A percentile compares a stretch with the other conserved stretches of the same genome.
Conservation (phyloP, 2,329 filamentous ascomycete species). For the Nemania sp. region DNA sequence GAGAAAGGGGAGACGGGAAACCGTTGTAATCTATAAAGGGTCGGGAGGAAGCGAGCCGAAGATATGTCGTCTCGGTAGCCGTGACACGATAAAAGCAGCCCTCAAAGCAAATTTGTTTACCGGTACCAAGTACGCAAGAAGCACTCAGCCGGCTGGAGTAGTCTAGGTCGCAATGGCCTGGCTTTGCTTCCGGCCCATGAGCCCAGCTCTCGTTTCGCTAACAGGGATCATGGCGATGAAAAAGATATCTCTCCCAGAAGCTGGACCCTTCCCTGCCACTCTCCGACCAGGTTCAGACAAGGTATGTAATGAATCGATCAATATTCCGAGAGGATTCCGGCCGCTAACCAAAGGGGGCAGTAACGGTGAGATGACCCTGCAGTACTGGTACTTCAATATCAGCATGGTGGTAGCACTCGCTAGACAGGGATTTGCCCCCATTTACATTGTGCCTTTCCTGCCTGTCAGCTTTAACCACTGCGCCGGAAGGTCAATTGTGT, state of each 20-base stretch:
- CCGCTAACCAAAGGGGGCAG: conserved; percentile 21
- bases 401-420: not conserved
- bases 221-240: conserved; percentile 22
- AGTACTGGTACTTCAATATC: too few species aligned
- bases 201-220: conserved; percentile 18
- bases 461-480: too few species aligned
- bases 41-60: not conserved
- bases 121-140: conserved; percentile 4
- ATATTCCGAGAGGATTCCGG: not conserved
- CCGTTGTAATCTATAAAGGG: not conserved
- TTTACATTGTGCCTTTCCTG: not conserved
- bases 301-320: conserved; percentile 8
- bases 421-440: not conserved
- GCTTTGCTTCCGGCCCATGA: conserved; percentile 15
- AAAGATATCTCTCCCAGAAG: conserved; percentile 18
- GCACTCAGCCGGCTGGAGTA: conserved; percentile 1
- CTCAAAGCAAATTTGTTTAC: not conserved
- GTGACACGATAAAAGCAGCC: conserved; percentile 13
- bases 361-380: not conserved
- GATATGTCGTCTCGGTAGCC: conserved; percentile 10
- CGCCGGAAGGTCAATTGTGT: too few species aligned
- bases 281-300: conserved; percentile 6
- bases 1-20: not conserved
- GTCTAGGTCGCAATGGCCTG: conserved; percentile 22
- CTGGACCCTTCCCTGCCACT: conserved; percentile 15